These are phyloP conservation scores for Pythium aquatile DNA, from an alignment of 352 stramenopile species.

Conservation along the genomic window DNA sequence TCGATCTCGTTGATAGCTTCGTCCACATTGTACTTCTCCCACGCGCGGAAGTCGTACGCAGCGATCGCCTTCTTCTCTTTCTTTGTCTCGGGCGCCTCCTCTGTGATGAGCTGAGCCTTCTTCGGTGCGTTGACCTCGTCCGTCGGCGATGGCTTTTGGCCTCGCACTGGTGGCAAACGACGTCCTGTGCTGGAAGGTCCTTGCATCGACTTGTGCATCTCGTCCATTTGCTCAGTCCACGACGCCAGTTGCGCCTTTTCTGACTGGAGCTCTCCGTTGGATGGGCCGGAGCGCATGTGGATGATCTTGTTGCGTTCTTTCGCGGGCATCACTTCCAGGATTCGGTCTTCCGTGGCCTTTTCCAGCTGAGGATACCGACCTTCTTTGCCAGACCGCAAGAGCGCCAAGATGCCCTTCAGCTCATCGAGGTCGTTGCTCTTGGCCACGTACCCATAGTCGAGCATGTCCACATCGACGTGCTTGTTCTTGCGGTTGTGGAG, in stretches of 20 bases:
- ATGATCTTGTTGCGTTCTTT: constrained; percentile 77
- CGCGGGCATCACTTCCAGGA: constrained; percentile 75
- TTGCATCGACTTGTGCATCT: constrained; percentile 50
- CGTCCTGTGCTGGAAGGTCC: constrained; percentile 13
- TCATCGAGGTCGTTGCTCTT: constrained; percentile 80
- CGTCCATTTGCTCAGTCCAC: constrained; percentile 65
- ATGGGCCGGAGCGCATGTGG: constrained; percentile 57
- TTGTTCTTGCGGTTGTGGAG: constrained; percentile 71
- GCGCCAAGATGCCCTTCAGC: constrained; percentile 83
- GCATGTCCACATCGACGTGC: constrained; percentile 79
- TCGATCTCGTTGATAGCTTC: constrained; percentile 76
- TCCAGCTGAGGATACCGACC: constrained; percentile 90
- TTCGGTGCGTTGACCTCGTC: neutral
- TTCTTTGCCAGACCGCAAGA: constrained; percentile 88
- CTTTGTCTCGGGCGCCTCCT: constrained; percentile 12
- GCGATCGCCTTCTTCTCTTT: constrained; percentile 45
- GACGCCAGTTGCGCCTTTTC: constrained; percentile 61
- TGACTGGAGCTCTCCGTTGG: constrained; percentile 45
- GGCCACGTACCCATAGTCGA: constrained; percentile 92
- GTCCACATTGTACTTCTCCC: constrained; percentile 91
- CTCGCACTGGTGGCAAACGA: constrained; percentile 53
- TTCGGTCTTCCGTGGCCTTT: constrained; percentile 64
- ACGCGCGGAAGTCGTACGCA: constrained; percentile 90
- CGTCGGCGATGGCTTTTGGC: constrained; percentile 26
- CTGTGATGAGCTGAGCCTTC: constrained; percentile 15